Evolutionary conservation across 805 yeast species (phyloP).

Genomic region (Danielozyma ontarioensis): DNA sequence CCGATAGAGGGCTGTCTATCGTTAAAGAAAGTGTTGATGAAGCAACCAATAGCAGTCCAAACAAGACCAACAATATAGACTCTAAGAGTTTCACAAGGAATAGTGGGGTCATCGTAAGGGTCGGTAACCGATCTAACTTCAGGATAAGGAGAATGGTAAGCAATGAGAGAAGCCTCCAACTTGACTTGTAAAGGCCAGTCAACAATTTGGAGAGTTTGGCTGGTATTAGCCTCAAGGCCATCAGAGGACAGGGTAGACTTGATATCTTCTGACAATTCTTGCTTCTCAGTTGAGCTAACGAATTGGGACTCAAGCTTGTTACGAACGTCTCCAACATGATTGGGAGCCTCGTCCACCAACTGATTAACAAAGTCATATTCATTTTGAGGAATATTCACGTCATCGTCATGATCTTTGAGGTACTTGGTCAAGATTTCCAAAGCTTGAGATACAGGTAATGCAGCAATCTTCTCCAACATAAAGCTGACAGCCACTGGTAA

Average conservation of each 20-base stretch:
- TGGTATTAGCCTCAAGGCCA: neutral
- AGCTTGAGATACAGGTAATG: constrained; percentile 3
- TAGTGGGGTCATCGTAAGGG: constrained; percentile 17
- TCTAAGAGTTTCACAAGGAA: constrained; percentile 34
- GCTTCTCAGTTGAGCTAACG: neutral
- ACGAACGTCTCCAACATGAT: neutral
- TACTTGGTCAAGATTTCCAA: constrained; percentile 10
- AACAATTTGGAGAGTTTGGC: neutral
- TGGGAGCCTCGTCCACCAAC: constrained; percentile 7
- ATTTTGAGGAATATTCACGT: constrained; percentile 10
- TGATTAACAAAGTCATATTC: constrained; percentile 6
- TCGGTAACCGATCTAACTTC: constrained; percentile 28
- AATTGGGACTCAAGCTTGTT: neutral
- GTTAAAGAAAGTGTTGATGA: constrained; percentile 52
- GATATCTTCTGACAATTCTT: neutral
- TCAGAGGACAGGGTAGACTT: neutral
- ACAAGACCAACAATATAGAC: constrained; percentile 50
- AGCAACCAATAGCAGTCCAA: constrained; percentile 50
- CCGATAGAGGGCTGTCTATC: constrained; percentile 50
- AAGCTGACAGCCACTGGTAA: constrained; percentile 24
- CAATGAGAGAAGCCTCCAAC: constrained; percentile 10
- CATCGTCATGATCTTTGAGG: constrained; percentile 11
- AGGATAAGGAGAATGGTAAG: constrained; percentile 26
- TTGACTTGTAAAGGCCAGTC: constrained; percentile 11
- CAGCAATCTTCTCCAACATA: constrained; percentile 16